Base-by-base conservation (phyloP, 1,284 basidiomycete genomes). In the Ceratobasidium papillatum region DNA sequence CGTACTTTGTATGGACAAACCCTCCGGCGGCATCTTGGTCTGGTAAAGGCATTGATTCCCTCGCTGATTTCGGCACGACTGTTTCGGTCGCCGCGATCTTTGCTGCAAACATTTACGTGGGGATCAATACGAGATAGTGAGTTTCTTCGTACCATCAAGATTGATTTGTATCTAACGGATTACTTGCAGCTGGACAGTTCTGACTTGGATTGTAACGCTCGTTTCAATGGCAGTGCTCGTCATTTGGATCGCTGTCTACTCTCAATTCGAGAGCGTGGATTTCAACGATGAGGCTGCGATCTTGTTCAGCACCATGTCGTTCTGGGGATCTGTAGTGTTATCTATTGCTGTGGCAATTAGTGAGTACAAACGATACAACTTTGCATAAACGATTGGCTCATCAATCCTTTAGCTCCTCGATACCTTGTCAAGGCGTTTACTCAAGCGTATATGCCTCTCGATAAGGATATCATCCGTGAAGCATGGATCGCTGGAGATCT, bases 11-110 rank as follows among this genome's bases (percentile, higher is more conserved):
- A 32, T 98, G 90, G 91, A 87, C 83, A 49, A 82, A 89, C 76
- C 91, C 89, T 12, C 79, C 87, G 25, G 63, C 78, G 76, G 84
- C 87, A 0, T 91, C 92, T 9, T 91, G 87, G 86, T 89, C 89
- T 74, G 94, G 94, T 17, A 89, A 84, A 79, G 88, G 88, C 30
- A 91, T 95, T 41, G 90, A 94, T 74, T 91, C 90, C 22, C 83
- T 98, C 22, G 87, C 91, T 56, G 95, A 98, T 81, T 92, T 98
- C 78, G 96, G 96, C n/a, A 96, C 96, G 1, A 96, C 95, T 0
- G 90, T 96, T 7, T 92, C 93, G 2, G 92, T 94, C 27, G 88
- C 93, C 14, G 94, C 94, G 3, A 95, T 98, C 75, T 88, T 95
- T 71, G 85, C 92, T 1, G 96, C 95, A 3, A 98, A 98, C 81